These are phyloP conservation scores for Penicillium lividum DNA, from an alignment of 495 filamentous ascomycete genomes.

Conservation along the genomic window DNA sequence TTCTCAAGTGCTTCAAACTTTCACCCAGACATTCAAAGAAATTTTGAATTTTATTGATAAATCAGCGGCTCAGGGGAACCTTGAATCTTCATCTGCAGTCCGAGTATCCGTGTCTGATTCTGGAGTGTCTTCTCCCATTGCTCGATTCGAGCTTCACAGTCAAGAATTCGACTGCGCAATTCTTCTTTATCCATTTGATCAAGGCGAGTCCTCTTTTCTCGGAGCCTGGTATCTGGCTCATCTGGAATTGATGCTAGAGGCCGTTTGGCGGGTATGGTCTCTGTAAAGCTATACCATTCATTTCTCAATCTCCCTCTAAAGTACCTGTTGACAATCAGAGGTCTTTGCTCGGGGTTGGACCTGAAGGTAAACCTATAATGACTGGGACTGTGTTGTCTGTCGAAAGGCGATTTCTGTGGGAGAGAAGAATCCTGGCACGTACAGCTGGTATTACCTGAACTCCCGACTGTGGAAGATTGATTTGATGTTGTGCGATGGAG, in stretches of 20 bases:
- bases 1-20: too few relatives aligned
- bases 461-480: not conserved
- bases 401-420: not conserved
- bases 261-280: constrained; percentile 4
- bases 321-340: not conserved
- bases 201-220: constrained; percentile 20
- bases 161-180: constrained; percentile 32
- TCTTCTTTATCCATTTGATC: constrained; percentile 29
- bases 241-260: constrained; percentile 3
- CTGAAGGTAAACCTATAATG: not conserved
- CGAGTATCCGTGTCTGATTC: constrained; percentile 17
- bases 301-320: not conserved
- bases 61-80: constrained; percentile 21
- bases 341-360: constrained; percentile 11
- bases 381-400: not conserved
- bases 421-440: not conserved
- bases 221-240: constrained; percentile 8
- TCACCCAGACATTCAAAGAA: too few relatives aligned
- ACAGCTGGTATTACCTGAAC: not conserved
- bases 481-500: not conserved
- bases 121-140: constrained; percentile 28
- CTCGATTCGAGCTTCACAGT: constrained; percentile 33
- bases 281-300: not conserved
- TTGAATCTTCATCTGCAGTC: constrained; percentile 25
- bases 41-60: not conserved